phyloP scores from a whole-genome alignment of 1,139 yeast species.

The Sporopachydermia cereana region DNA sequence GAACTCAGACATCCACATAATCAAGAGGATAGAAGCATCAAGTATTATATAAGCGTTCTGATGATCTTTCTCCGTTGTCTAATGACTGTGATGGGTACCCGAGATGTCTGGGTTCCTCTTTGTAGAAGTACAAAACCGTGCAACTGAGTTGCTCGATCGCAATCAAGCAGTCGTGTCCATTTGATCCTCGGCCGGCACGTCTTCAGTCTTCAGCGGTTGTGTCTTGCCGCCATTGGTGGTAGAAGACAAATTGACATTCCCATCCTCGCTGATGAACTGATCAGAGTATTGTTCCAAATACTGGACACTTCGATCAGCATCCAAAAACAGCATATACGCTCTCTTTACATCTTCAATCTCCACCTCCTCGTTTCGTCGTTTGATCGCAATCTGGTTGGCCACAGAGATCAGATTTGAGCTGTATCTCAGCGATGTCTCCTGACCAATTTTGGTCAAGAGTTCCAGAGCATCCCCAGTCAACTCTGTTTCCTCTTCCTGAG shows the following conservation, averaged over 20 bases:
- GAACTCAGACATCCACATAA: too few relatives aligned
- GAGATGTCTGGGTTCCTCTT: too few relatives aligned
- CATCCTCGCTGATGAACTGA: conserved; percentile 64
- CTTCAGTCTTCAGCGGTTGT: conserved; percentile 1
- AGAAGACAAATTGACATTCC: conserved; percentile 38
- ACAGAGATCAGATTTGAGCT: conserved; percentile 87
- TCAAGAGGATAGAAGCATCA: too few relatives aligned
- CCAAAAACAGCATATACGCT: conserved; percentile 78
- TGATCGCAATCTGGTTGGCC: conserved; percentile 71
- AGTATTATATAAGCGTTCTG: too few relatives aligned
- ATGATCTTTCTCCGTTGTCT: too few relatives aligned
- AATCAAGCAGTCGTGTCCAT: conserved; percentile 33
- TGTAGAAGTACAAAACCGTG: too few relatives aligned
- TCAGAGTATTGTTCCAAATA: conserved; percentile 56
- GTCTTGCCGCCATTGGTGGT: conserved; percentile 7
- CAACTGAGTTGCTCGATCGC: neutral
- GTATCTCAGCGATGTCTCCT: conserved; percentile 86
- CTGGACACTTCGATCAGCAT: conserved; percentile 77
- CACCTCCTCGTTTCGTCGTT: conserved; percentile 61
- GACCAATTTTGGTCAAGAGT: conserved; percentile 82
- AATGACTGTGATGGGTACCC: too few relatives aligned
- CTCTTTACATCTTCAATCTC: conserved; percentile 82
- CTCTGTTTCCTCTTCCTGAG: conserved; percentile 95
- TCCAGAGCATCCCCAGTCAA: conserved; percentile 75
- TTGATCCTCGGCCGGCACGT: conserved; percentile 24